phyloP scores from a whole-genome alignment of 352 stramenopile species.

The Blastocystis sp. region DNA sequence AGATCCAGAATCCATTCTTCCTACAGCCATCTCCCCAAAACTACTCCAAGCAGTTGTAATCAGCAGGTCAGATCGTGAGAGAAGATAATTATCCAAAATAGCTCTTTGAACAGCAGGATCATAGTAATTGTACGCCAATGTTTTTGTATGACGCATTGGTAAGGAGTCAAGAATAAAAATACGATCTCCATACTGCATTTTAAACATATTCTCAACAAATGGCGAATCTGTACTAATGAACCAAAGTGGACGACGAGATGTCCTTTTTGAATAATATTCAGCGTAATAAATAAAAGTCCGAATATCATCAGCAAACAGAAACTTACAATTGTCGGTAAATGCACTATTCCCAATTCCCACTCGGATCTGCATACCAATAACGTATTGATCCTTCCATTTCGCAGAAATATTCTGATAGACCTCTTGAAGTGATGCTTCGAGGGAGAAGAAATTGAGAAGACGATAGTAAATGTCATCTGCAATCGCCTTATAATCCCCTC shows the following conservation, averaged over 20 bases:
- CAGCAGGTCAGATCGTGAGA: constrained; percentile 24
- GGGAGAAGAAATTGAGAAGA: constrained; percentile 47
- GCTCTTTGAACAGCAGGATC: constrained; percentile 23
- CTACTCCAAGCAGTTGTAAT: constrained; percentile 55
- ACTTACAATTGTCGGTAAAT: constrained; percentile 62
- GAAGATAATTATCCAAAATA: constrained; percentile 60
- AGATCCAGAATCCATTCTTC: background rate
- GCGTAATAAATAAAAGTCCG: constrained; percentile 44
- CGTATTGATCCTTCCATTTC: constrained; percentile 15
- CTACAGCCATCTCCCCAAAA: constrained; percentile 57
- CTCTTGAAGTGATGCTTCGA: background rate
- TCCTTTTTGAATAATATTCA: constrained; percentile 47
- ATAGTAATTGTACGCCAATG: background rate
- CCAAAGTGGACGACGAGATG: background rate
- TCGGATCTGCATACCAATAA: constrained; percentile 53
- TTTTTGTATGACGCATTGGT: constrained; percentile 34
- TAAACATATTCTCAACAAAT: constrained; percentile 5
- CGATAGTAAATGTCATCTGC: constrained; percentile 29
- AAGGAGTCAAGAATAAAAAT: background rate
- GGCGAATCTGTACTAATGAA: constrained; percentile 53
- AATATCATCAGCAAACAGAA: constrained; percentile 36
- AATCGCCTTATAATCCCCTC: constrained; percentile 20
- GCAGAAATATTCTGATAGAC: background rate
- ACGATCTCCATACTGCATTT: background rate
- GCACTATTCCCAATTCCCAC: constrained; percentile 49